Percentiles rank a stretch among this genome's conserved stretches.
phyloP scores from a whole-genome alignment of 2,329 filamentous ascomycete species.

The Lecanicillium sp. region DNA sequence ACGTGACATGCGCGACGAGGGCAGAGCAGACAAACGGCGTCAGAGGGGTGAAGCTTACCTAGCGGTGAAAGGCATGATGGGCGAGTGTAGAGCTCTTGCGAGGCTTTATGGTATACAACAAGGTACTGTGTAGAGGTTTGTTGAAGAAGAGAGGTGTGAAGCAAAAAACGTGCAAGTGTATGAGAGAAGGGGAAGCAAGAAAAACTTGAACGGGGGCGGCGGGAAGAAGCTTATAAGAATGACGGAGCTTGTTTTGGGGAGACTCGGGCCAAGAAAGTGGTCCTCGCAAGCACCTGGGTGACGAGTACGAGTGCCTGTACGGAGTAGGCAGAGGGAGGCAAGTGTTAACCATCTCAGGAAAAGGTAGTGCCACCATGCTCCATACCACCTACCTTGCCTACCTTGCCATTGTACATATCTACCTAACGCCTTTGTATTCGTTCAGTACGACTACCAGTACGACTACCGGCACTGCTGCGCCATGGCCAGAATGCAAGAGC shows the following conservation, averaged over 20 bases:
- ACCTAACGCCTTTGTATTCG: too few relatives aligned
- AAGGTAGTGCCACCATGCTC: too few relatives aligned
- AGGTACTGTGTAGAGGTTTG: conserved; percentile 3
- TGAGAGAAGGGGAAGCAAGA: conserved; percentile 4
- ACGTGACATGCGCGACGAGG: not conserved
- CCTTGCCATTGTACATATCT: too few relatives aligned
- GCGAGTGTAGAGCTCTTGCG: conserved; percentile 10
- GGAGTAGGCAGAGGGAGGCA: too few relatives aligned
- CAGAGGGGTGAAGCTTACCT: conserved; percentile 33
- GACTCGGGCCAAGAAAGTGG: too few relatives aligned
- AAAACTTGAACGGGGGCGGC: conserved; percentile 3
- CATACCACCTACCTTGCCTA: too few relatives aligned
- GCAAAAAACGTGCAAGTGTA: not conserved
- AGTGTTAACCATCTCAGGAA: too few relatives aligned
- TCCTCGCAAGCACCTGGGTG: too few relatives aligned
- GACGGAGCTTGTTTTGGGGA: not conserved
- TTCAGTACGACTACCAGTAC: too few relatives aligned
- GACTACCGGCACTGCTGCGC: too few relatives aligned
- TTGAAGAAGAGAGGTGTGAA: not conserved
- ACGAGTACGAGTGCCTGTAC: too few relatives aligned
- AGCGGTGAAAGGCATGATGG: conserved; percentile 52
- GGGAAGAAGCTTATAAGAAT: conserved; percentile 8
- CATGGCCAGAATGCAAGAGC: too few relatives aligned
- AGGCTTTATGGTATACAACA: not conserved
- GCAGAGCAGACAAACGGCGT: not conserved